Conservation (phyloP, 176 grass and related monocot genomes). For the Carex pumila region DNA sequence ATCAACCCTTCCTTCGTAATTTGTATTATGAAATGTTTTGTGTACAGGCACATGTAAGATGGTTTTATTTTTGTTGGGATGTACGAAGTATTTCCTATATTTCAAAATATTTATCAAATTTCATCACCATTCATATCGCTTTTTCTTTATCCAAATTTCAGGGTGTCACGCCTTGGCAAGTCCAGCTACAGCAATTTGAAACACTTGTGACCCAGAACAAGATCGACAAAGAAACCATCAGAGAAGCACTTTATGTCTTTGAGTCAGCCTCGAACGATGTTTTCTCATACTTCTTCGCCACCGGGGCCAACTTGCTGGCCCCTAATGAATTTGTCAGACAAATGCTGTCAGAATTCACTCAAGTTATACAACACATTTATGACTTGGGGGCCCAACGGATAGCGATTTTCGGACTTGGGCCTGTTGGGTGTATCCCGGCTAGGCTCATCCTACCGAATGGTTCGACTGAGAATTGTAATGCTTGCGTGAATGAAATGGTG, state of each 20-base stretch:
- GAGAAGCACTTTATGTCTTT: background rate
- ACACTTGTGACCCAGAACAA: background rate
- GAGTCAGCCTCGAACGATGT: background rate
- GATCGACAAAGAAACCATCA: background rate
- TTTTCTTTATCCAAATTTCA: background rate
- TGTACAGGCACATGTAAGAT: background rate
- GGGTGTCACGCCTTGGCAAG: background rate
- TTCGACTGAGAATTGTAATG: background rate
- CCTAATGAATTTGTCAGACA: constrained; percentile 7
- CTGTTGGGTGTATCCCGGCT: constrained; percentile 3
- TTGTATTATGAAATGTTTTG: background rate
- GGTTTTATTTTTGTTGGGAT: background rate
- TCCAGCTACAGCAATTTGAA: constrained; percentile 4
- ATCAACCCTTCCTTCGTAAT: background rate
- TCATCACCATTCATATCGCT: background rate
- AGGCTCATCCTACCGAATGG: background rate
- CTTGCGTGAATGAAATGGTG: background rate
- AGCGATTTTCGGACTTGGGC: background rate
- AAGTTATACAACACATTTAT: background rate
- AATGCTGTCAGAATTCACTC: background rate
- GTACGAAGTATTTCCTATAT: background rate
- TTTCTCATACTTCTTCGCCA: background rate
- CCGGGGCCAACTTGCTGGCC: background rate
- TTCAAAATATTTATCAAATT: background rate
- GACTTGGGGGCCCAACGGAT: background rate